Percentiles rank a stretch among this genome's conserved stretches.
Conservation (phyloP, 192 early-diverging fungal species). For the Coemansia furcata region DNA sequence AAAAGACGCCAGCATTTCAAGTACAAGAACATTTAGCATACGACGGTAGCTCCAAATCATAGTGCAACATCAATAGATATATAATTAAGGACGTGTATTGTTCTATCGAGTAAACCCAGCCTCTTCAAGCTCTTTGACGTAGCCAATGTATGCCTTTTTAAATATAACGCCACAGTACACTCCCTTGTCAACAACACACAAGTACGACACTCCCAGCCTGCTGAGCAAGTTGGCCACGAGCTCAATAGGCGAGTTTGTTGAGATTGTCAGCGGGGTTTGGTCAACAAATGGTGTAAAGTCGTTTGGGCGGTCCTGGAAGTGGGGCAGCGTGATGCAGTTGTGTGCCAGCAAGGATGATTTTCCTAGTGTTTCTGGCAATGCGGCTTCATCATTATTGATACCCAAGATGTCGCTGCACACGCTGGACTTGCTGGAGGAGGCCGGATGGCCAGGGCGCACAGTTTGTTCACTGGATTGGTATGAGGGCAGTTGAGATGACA, state of each 20-base stretch:
- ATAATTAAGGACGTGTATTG: background rate
- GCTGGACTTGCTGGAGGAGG: constrained; percentile 2
- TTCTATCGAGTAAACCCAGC: constrained; percentile 42
- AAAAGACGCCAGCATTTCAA: constrained; percentile 19
- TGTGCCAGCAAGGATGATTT: background rate
- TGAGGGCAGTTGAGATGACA: background rate
- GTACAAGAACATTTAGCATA: background rate
- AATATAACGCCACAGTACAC: constrained; percentile 78
- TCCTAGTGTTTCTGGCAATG: background rate
- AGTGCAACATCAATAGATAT: background rate
- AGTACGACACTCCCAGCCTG: constrained; percentile 76
- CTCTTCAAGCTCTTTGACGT: constrained; percentile 68
- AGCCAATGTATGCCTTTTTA: constrained; percentile 80
- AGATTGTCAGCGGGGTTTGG: constrained; percentile 76
- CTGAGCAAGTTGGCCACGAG: constrained; percentile 81
- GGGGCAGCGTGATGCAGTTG: constrained; percentile 22
- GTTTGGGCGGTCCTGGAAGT: constrained; percentile 40
- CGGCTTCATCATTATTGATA: background rate
- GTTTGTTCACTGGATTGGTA: constrained; percentile 21
- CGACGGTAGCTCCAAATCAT: background rate
- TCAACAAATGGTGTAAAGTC: constrained; percentile 50
- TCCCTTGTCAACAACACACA: constrained; percentile 78
- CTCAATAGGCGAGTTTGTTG: constrained; percentile 74
- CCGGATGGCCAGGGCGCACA: background rate
- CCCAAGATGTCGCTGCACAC: background rate